A percentile compares a stretch with the other conserved stretches of the same genome.
phyloP scores from a whole-genome alignment of 495 filamentous ascomycete genomes.

The Neurospora cerealis region DNA sequence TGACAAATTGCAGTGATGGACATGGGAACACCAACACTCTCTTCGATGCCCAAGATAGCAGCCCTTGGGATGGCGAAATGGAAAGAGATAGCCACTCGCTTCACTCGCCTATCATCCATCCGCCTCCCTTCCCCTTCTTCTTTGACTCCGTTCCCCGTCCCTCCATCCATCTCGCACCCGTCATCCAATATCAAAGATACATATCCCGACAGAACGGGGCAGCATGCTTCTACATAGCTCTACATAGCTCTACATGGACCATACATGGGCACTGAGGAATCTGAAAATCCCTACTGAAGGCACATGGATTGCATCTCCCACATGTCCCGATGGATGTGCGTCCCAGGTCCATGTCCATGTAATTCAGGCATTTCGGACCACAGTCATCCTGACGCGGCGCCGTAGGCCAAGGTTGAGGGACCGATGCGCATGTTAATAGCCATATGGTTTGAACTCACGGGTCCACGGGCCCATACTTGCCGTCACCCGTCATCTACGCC shows the following conservation, averaged over 20 bases:
- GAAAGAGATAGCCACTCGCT: not conserved
- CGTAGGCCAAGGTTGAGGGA: not conserved
- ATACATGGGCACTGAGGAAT: not conserved
- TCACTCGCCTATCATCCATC: not conserved
- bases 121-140: not conserved
- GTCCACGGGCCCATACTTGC: not conserved
- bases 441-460: not conserved
- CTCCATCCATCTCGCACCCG: not conserved
- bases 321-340: not conserved
- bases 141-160: not conserved
- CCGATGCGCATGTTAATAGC: not conserved
- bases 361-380: not conserved
- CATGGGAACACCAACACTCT: not conserved
- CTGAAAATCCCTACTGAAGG: not conserved
- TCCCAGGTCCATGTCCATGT: not conserved
- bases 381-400: not conserved
- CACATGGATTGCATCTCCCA: not conserved
- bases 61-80: not conserved
- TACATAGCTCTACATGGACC: not conserved
- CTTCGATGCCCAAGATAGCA: not conserved
- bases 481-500: not conserved
- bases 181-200: not conserved
- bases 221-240: not conserved
- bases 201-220: not conserved
- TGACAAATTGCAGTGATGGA: not conserved